Evolutionary conservation across 2,329 filamentous ascomycete species (phyloP), one percentile per base, ranked within the genome.

Genomic region (Fusarium sp.): DNA sequence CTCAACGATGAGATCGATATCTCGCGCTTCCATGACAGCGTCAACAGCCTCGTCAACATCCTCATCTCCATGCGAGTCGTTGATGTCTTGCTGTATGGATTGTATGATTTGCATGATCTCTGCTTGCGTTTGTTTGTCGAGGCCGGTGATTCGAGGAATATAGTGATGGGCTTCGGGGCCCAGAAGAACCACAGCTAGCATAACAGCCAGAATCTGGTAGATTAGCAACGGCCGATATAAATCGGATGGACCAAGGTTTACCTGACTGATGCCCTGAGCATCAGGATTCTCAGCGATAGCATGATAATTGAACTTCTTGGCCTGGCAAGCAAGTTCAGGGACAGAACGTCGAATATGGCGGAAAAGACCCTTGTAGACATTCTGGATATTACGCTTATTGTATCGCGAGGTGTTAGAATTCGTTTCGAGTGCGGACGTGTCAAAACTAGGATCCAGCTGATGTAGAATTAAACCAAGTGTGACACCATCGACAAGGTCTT

Each of bases 111-210:
- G 78, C 80, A 84, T 83, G 25, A 84, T 83, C 63, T 84, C 81
- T 43, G 78, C 78, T 69, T 86, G 84, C 12, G 80, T 80, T 14
- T 80, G 76, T 29, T 78, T 77, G 67, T 85, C 83, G 29, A 86
- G 77, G 34, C 75, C 76, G 51, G 77, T 76, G 42, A 87, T 83
- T 24, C 79, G 78, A 10, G 77, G 78, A 46, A 91, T 83, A 75
- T 89, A 90, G 73, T 81, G 81, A 34, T 83, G 82, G 60, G 85
- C 85, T 57, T 88, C 85, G 27, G 87, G 85, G 15, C 89, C 89
- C 75, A 86, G 85, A 68, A 90, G 86, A 27, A 88, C 88, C n/a
- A 90, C 81, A 16, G 78, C 86, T 24, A 92, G 82, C 76, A 91
- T 85, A 59, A 91, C 83, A 63, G 88, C 88, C 44, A 92, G 81